Conservation (phyloP, 495 filamentous ascomycete species). For the Penicillium tannophilum region DNA sequence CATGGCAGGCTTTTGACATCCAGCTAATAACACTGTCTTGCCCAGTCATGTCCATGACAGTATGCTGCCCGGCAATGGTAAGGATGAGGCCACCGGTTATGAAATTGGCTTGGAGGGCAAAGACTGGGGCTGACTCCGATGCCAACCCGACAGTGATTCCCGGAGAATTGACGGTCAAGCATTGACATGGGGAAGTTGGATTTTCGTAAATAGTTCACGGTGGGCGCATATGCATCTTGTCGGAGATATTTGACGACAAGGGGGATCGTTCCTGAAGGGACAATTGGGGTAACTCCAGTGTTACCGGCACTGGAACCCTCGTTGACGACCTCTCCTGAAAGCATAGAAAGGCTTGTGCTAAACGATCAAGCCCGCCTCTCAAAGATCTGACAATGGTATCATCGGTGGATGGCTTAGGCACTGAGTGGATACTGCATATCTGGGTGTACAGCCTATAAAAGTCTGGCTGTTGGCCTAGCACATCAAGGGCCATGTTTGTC, state of each 20-base stretch:
- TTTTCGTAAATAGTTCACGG: conserved; percentile 41
- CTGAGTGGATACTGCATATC: conserved; percentile 40
- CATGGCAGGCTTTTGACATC: conserved; percentile 54
- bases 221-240: conserved; percentile 36
- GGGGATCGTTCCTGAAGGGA: conserved; percentile 27
- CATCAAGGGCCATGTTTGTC: conserved; percentile 12
- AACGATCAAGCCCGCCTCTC: conserved; percentile 36
- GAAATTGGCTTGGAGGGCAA: conserved; percentile 56
- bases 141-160: conserved; percentile 14
- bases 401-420: conserved; percentile 27
- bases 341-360: conserved; percentile 20
- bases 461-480: conserved; percentile 18
- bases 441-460: conserved; percentile 46
- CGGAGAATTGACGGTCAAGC: conserved; percentile 43
- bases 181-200: conserved; percentile 52
- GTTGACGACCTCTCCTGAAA: no score
- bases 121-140: conserved; percentile 40
- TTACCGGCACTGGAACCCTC: no score
- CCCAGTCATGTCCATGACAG: conserved; percentile 56
- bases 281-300: no score
- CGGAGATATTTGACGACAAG: conserved; percentile 48
- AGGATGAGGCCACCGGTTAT: conserved; percentile 52
- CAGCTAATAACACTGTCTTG: conserved; percentile 52
- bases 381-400: conserved; percentile 34
- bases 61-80: conserved; percentile 50